phyloP scores from a whole-genome alignment of 352 stramenopile genomes.

The Phytophthora hybrid region DNA sequence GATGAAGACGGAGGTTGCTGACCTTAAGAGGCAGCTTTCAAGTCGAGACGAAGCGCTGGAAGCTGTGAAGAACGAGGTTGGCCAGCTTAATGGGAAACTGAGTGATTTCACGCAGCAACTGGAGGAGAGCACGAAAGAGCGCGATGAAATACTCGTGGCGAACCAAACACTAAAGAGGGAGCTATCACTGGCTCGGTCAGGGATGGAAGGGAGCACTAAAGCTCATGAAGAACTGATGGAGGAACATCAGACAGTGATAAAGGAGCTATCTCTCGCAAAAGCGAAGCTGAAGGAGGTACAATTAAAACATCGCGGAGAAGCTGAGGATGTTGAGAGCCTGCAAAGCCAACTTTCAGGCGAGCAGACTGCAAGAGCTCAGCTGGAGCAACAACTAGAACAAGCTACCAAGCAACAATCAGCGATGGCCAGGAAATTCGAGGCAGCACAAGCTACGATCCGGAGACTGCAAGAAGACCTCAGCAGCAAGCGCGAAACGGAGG shows the following conservation, averaged over 20 bases:
- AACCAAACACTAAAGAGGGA: conserved; percentile 52
- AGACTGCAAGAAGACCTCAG: conserved; percentile 48
- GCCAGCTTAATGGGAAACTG: conserved; percentile 32
- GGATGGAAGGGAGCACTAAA: conserved; percentile 31
- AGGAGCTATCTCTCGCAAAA: conserved; percentile 36
- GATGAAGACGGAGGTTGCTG: conserved; percentile 31
- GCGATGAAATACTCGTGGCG: conserved; percentile 28
- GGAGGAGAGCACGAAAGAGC: conserved; percentile 36
- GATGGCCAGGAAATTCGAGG: conserved; percentile 41
- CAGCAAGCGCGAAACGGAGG: conserved; percentile 28
- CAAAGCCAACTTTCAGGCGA: conserved; percentile 38
- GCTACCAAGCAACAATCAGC: conserved; percentile 30
- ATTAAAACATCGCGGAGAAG: conserved; percentile 25
- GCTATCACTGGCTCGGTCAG: conserved; percentile 28
- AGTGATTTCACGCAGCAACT: conserved; percentile 31
- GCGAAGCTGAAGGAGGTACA: conserved; percentile 37
- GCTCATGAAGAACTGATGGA: conserved; percentile 32
- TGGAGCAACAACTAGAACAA: conserved; percentile 38
- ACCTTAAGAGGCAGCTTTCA: conserved; percentile 37
- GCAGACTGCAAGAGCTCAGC: conserved; percentile 20
- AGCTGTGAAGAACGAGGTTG: conserved; percentile 26
- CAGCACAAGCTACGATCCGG: conserved; percentile 33
- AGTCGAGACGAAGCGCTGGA: conserved; percentile 35
- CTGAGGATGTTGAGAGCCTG: conserved; percentile 22
- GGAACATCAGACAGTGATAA: conserved; percentile 25